Evolutionary conservation across 2,329 filamentous ascomycete genomes (phyloP), one percentile per base, ranked within the genome.

Genomic region (Fusarium sulawesiense): DNA sequence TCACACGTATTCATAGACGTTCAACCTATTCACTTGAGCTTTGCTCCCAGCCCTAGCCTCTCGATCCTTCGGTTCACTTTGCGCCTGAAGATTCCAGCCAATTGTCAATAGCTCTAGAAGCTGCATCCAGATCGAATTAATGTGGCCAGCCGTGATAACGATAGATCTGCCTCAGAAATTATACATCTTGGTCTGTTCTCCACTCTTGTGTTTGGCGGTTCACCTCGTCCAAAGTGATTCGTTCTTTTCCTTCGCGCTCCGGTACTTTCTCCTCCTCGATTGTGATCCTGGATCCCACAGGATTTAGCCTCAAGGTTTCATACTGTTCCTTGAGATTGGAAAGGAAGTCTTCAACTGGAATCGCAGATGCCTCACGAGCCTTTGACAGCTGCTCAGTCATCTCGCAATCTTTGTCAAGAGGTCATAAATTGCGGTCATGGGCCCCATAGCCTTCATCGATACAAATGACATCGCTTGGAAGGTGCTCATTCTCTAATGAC

Each of bases 121-220:
- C 21, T 4, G n/a, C 16, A 8, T 42, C 6, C 2, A 6, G 10
- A 6, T 20, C 2, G 6, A 58, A 42, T 3, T 27, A 48, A 3
- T 16, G 20, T 8, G 48, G 48, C 55, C 48, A 65, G 6, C 48
- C 40, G 6, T 50, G 20, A 4, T 48, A 30, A 13, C 40, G 18
- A 34, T 66, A 65, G 1, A 55, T 20, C 40, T 65, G 48, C 4
- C 60, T 49, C 21, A 47, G 13, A n/a, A 47, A 51, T 21, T 55
- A 48, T 3, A 47, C 9, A 8, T 66, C 63, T 18, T 60, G 14
- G 8, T 58, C 20, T 6, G 32, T 60, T 27, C 21, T 14, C 42
- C 25, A 58, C 13, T 25, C 11, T 1, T 27, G 32, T 4, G 1
- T 6, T 16, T 57, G 42, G 0, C 2, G 6, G 6, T 25, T 46